Base-by-base conservation (phyloP, 148 eudicot species). In the Diospyros lotus region DNA sequence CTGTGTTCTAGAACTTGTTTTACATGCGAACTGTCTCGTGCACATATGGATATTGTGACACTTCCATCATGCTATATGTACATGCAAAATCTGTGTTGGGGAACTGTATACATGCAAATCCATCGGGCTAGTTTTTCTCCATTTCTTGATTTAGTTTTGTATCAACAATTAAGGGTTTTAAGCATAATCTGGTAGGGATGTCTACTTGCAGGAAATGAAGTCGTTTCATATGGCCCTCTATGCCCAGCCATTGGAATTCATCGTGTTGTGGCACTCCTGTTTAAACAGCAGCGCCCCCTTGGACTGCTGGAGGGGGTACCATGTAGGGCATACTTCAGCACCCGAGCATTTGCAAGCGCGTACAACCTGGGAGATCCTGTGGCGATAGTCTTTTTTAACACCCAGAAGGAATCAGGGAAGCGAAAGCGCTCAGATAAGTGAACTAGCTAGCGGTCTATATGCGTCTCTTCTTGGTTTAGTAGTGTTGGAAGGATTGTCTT, bases 161-260 rank as follows among this genome's bases (percentile, higher is more conserved):
- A 3, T 74, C n/a, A 10, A 44, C 4, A 48, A 13, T 1, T 10
- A 8, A 48, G 9, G 17, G 28, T 50, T 51, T 5, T 17, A 15
- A 43, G 11, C 50, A 0, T 14, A 10, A 12, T 69, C 54, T 39
- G 41, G 11, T 41, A 15, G 4, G 72, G 59, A 69, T 52, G 55
- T 2, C 53, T 64, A 7, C 46, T 76, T 76, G 18, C 54, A 76
- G 79, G 79, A 2, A 68, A 51, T 2, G 79, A 68, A 63, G 42
- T 76, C 17, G 48, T 76, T 41, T 73, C 67, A 11, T 76, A 76
- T 40, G 56, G 59, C 39, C 17, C 67, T 9, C 79, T 73, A 40
- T 13, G 54, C 53, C 79, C 79, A 53, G 45, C 61, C 1, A 6
- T 60, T 38, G 79, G 79, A 43, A 76, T 76, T 59, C 79, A 76